These are phyloP conservation scores for Plasmodium inui DNA, from an alignment of 169 alveolate species.

Conservation along the genomic window DNA sequence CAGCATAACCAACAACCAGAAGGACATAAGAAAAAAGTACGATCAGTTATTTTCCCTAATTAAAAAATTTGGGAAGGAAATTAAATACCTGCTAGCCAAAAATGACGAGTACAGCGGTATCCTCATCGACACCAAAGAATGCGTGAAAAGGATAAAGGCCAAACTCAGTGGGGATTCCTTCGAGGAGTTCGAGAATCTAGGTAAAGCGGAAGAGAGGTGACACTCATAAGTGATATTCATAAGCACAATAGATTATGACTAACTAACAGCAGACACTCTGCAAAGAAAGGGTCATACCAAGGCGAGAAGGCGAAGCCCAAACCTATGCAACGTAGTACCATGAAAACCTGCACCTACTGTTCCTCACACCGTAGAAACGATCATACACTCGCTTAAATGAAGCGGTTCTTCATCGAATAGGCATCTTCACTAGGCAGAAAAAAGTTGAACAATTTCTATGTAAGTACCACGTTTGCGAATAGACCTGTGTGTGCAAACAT, in stretches of 20 bases:
- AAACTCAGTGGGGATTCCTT: conserved; percentile 45
- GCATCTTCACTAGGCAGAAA: background rate
- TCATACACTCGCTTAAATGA: background rate
- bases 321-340: background rate
- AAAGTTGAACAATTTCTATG: background rate
- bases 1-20: conserved; percentile 61
- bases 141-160: conserved; percentile 31
- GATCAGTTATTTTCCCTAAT: conserved; percentile 65
- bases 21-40: conserved; percentile 58
- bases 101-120: conserved; percentile 53
- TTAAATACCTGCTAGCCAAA: conserved; percentile 53
- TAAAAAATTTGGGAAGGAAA: conserved; percentile 70
- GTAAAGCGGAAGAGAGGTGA: conserved; percentile 2
- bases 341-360: background rate
- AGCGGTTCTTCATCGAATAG: background rate
- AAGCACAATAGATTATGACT: background rate
- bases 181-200: conserved; percentile 45
- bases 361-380: background rate
- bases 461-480: background rate
- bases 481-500: background rate
- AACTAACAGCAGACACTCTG: background rate
- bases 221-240: background rate
- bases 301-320: background rate
- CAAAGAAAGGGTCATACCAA: background rate
- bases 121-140: conserved; percentile 58